Conservation (phyloP, 371 early-diverging fungal species). For the Batkoa obscura region DNA sequence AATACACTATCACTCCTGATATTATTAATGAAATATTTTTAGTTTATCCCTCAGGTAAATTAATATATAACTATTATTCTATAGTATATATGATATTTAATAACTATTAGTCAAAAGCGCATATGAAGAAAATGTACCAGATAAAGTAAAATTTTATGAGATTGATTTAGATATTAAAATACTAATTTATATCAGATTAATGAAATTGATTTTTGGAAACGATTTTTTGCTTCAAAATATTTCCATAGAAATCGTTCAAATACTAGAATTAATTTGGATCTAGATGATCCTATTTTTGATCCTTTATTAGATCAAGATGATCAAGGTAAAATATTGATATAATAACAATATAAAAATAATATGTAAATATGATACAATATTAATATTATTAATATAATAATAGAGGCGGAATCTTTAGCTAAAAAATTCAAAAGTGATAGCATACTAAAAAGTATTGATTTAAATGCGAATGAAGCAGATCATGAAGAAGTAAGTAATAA, state of each 20-base stretch:
- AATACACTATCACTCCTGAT: slow-evolving; percentile 71
- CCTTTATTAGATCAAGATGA: slow-evolving; percentile 64
- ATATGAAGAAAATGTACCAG: slow-evolving; percentile 66
- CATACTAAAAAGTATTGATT: slow-evolving; percentile 20
- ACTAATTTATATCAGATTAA: slow-evolving; percentile 20
- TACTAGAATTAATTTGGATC: slow-evolving; percentile 27
- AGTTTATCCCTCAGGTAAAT: slow-evolving; percentile 65
- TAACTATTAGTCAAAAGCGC: slow-evolving; percentile 45
- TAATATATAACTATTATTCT: slow-evolving; percentile 1
- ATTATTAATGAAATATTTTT: slow-evolving; percentile 75
- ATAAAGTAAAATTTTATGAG: slow-evolving; percentile 25
- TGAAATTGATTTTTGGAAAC: slow-evolving; percentile 75
- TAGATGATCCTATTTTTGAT: slow-evolving; percentile 68
- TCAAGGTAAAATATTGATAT: slow-evolving; percentile 26
- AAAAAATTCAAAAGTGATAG: neutral
- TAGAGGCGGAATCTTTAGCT: neutral
- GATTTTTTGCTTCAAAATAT: slow-evolving; percentile 65
- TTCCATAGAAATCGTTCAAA: slow-evolving; percentile 63
- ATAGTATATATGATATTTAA: neutral
- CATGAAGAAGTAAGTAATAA: slow-evolving; percentile 28
- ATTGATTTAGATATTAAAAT: neutral
- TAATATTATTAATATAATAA: neutral
- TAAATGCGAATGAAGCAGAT: slow-evolving; percentile 51
- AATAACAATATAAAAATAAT: no score
- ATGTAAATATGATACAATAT: no score